A percentile compares a stretch with the other conserved stretches of the same genome.
phyloP scores from a whole-genome alignment of 768 basidiomycete species.

The Tricholoma terreum region DNA sequence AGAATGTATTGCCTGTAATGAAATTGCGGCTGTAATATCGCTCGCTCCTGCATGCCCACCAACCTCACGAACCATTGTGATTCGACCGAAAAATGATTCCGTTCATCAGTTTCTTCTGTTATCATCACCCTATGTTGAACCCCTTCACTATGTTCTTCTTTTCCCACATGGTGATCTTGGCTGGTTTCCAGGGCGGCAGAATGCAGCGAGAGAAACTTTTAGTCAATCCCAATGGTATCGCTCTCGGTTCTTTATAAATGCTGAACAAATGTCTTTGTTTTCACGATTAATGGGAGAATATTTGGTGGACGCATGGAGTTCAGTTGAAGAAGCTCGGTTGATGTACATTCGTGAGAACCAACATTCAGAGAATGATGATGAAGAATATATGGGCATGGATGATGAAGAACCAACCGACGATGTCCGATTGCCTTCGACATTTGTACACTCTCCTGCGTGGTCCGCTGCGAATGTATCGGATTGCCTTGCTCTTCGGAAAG shows the following conservation, averaged over 20 bases:
- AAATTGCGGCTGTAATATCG: neutral
- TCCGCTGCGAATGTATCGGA: conserved; percentile 35
- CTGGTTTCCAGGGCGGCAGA: neutral
- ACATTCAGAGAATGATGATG: neutral
- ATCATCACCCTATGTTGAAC: neutral
- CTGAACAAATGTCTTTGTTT: neutral
- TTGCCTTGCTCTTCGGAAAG: conserved; percentile 27
- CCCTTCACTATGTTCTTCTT: neutral
- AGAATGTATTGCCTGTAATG: no score
- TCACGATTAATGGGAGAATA: neutral
- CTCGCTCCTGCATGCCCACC: neutral
- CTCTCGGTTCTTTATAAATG: neutral
- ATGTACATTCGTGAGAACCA: neutral
- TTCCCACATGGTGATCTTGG: neutral
- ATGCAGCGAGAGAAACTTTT: neutral
- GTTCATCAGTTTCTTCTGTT: neutral
- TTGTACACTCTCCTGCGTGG: no score
- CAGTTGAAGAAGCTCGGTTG: neutral
- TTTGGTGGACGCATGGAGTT: neutral
- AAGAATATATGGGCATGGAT: neutral
- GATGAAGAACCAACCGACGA: neutral
- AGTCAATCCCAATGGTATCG: neutral
- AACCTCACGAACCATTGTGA: neutral
- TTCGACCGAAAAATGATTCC: neutral
- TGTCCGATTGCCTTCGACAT: no score